These are phyloP conservation scores for Candida boidinii DNA, from an alignment of 805 yeast genomes.

Conservation along the genomic window DNA sequence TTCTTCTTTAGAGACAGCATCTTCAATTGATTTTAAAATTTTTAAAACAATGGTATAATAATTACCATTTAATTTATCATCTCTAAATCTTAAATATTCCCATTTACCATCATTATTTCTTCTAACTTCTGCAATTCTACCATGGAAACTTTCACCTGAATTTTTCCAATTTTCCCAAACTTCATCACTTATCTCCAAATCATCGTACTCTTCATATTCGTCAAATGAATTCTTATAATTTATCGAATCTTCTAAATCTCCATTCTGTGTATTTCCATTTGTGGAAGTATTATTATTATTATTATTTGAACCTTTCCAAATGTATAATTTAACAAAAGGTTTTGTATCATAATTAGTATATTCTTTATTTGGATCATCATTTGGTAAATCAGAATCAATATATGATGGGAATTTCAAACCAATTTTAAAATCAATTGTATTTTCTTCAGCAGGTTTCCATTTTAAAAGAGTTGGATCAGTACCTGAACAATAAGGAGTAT, in stretches of 20 bases:
- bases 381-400: conserved; percentile 57
- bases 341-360: conserved; percentile 75
- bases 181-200: conserved; percentile 50
- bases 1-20: conserved; percentile 77
- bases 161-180: conserved; percentile 76
- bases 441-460: conserved; percentile 97
- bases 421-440: conserved; percentile 82
- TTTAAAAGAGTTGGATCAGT: conserved; percentile 81
- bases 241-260: conserved; percentile 25
- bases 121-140: conserved; percentile 80
- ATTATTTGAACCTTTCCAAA: conserved; percentile 90
- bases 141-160: conserved; percentile 75
- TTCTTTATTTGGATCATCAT: conserved; percentile 59
- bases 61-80: conserved; percentile 86
- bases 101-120: conserved; percentile 62
- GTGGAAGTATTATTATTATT: conserved; percentile 13
- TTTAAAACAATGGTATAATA: conserved; percentile 74
- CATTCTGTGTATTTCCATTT: conserved; percentile 16
- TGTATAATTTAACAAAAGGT: conserved; percentile 60
- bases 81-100: conserved; percentile 83
- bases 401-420: conserved; percentile 48
- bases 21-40: conserved; percentile 76
- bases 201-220: conserved; percentile 58
- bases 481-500: conserved; percentile 78
- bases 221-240: conserved; percentile 22